phyloP scores from a whole-genome alignment of 495 filamentous ascomycete genomes.

The Penicillium diatomitis region DNA sequence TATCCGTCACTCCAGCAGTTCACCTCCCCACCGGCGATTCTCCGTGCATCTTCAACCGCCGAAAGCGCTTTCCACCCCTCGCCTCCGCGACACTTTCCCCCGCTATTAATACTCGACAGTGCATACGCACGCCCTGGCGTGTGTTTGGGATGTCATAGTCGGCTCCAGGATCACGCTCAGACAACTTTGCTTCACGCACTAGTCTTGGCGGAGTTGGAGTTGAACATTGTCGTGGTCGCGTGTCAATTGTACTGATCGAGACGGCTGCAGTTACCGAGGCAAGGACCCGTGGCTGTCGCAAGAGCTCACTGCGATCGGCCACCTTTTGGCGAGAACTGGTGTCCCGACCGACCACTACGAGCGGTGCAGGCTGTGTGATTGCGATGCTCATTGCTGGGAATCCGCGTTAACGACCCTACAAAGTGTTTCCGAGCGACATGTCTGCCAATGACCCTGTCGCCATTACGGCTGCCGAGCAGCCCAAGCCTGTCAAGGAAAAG shows the following conservation, averaged over 20 bases:
- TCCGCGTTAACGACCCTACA: too few relatives aligned
- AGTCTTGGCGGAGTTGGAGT: not conserved
- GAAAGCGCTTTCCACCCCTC: too few relatives aligned
- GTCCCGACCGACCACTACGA: slow-evolving; percentile 6
- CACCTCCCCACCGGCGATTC: too few relatives aligned
- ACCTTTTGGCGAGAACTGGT: slow-evolving; percentile 10
- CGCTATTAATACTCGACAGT: too few relatives aligned
- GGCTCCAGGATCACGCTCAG: too few relatives aligned
- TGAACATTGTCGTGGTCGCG: not conserved
- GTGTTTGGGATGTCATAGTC: too few relatives aligned
- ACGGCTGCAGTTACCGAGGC: not conserved
- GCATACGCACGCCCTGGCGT: too few relatives aligned
- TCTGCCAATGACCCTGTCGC: slow-evolving; percentile 33
- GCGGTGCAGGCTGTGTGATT: not conserved
- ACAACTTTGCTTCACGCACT: not conserved
- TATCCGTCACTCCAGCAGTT: too few relatives aligned
- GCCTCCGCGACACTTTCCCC: too few relatives aligned
- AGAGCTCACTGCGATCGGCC: not conserved
- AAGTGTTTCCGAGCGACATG: slow-evolving; percentile 17
- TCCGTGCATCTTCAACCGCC: too few relatives aligned
- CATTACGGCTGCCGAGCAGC: slow-evolving; percentile 28
- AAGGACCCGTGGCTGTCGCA: not conserved
- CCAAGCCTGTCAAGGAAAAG: slow-evolving; percentile 22
- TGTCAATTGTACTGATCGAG: not conserved
- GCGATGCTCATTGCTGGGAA: too few relatives aligned